Evolutionary conservation across 2,329 filamentous ascomycete genomes (phyloP).

Genomic region (Bipolaris zeicola): DNA sequence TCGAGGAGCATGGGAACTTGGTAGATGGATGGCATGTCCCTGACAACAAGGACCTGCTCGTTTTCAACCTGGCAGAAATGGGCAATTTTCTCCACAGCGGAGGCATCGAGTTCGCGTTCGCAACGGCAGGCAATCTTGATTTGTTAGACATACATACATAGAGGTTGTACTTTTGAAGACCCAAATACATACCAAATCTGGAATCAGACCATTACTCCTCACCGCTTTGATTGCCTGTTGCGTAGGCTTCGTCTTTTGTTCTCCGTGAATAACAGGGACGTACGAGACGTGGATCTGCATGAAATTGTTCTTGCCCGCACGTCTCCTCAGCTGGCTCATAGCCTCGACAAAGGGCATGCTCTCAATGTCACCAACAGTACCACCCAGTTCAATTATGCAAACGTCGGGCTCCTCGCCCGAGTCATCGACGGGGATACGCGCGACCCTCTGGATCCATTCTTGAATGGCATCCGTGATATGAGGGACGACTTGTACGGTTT

Average conservation of each 20-base stretch:
- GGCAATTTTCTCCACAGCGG: slow-evolving; percentile 85
- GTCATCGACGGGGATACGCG: slow-evolving; percentile 84
- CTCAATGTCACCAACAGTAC: slow-evolving; percentile 81
- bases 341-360: slow-evolving; percentile 88
- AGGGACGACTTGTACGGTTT: slow-evolving; percentile 88
- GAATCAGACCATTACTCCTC: slow-evolving; percentile 73
- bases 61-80: slow-evolving; percentile 84
- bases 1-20: slow-evolving; percentile 93
- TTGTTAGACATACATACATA: slow-evolving; percentile 2
- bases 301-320: slow-evolving; percentile 78
- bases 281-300: slow-evolving; percentile 88
- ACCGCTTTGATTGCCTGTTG: slow-evolving; percentile 86
- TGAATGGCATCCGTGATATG: slow-evolving; percentile 92
- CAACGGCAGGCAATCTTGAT: slow-evolving; percentile 88
- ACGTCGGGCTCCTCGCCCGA: slow-evolving; percentile 83
- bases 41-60: slow-evolving; percentile 84
- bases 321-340: slow-evolving; percentile 75
- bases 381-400: slow-evolving; percentile 79
- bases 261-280: slow-evolving; percentile 74
- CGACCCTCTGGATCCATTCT: slow-evolving; percentile 88
- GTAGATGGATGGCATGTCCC: slow-evolving; percentile 88
- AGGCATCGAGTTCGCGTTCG: slow-evolving; percentile 72
- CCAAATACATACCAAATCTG: slow-evolving; percentile 60
- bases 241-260: slow-evolving; percentile 97
- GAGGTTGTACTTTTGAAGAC: background rate